These are phyloP conservation scores for Coemansia sp. DNA, from an alignment of 192 early-diverging fungal genomes.

Conservation along the genomic window DNA sequence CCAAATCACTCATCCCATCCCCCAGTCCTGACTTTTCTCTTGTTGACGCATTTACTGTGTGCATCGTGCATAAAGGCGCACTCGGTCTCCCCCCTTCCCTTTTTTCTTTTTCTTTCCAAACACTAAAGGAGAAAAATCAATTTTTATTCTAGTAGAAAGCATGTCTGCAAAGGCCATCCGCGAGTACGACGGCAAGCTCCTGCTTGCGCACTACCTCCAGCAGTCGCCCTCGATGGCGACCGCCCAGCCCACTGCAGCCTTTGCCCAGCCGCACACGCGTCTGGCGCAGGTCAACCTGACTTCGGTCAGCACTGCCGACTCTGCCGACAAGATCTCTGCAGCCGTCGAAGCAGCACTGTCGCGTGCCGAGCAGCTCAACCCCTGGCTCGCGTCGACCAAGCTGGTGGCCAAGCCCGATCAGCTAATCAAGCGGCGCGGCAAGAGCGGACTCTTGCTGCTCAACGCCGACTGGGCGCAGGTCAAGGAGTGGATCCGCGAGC, in stretches of 20 bases:
- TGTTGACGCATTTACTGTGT: background rate
- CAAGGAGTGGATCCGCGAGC: conserved; percentile 85
- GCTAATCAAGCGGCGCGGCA: conserved; percentile 96
- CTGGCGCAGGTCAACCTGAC: conserved; percentile 76
- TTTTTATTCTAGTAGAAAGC: background rate
- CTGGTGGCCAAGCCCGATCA: conserved; percentile 98
- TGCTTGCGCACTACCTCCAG: conserved; percentile 86
- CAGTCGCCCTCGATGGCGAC: conserved; percentile 62
- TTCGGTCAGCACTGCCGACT: conserved; percentile 51
- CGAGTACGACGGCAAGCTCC: conserved; percentile 97
- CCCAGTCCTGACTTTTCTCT: background rate
- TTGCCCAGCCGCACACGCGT: conserved; percentile 68
- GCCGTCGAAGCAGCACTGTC: conserved; percentile 67
- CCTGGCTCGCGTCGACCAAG: conserved; percentile 76
- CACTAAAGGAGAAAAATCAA: background rate
- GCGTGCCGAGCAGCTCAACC: conserved; percentile 70
- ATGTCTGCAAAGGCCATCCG: conserved; percentile 92
- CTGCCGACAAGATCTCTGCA: conserved; percentile 56
- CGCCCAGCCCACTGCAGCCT: conserved; percentile 56
- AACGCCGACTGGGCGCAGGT: conserved; percentile 87
- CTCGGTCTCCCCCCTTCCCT: background rate
- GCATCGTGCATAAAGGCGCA: too few species aligned
- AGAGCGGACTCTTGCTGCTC: conserved; percentile 89
- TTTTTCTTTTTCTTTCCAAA: conserved; percentile 2
- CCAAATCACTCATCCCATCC: background rate